These are phyloP conservation scores for Tinospora cordifolia DNA, from an alignment of 164 flowering plant genomes.

Conservation along the genomic window DNA sequence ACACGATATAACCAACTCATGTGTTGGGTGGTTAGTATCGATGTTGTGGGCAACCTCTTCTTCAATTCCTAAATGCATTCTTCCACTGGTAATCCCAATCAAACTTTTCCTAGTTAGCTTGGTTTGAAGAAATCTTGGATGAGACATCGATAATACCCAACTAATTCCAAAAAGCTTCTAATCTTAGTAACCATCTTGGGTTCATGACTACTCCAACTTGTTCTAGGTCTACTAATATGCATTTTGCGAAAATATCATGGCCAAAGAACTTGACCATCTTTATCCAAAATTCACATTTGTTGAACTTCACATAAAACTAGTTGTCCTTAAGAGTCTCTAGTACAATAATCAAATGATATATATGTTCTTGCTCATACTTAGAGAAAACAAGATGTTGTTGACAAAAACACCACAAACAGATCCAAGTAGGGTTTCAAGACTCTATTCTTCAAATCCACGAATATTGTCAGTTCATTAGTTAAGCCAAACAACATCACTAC, in stretches of 20 bases:
- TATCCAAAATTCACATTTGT: too few species aligned
- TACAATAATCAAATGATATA: too few species aligned
- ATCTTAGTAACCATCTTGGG: not conserved
- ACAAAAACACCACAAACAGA: not conserved
- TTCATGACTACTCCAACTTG: not conserved
- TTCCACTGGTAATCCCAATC: not conserved
- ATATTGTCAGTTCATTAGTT: too few species aligned
- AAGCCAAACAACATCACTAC: too few species aligned
- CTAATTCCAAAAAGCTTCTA: not conserved
- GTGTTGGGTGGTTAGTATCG: too few species aligned
- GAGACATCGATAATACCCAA: not conserved
- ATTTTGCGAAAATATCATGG: not conserved
- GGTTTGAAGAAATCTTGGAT: not conserved
- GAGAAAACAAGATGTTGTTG: not conserved
- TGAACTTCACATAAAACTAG: too few species aligned
- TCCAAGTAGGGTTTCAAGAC: not conserved
- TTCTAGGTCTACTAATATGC: not conserved
- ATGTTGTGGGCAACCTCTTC: not conserved
- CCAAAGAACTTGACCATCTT: too few species aligned
- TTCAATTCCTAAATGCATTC: not conserved
- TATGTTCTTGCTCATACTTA: too few species aligned
- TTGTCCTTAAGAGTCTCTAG: not conserved
- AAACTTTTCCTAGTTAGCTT: not conserved
- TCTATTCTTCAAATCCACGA: not conserved
- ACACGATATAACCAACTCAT: not conserved